Conservation (phyloP, 1,284 basidiomycete genomes). For the Pascua sp. region DNA sequence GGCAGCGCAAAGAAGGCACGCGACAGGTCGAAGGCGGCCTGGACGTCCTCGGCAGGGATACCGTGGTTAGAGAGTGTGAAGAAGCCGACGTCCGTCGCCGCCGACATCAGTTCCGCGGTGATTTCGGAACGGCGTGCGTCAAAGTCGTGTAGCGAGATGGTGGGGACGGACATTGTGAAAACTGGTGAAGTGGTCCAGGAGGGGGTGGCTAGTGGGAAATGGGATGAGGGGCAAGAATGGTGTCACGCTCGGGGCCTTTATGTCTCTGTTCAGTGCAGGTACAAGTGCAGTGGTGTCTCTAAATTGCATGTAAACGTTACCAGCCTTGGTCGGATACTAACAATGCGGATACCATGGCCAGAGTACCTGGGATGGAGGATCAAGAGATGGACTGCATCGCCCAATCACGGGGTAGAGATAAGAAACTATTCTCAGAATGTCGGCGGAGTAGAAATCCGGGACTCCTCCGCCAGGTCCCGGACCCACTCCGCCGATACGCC, state of each 20-base stretch:
- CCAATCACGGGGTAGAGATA: too few relatives aligned
- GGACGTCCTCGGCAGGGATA: slow-evolving; percentile 10
- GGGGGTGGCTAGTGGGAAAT: not conserved
- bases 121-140: slow-evolving; percentile 28
- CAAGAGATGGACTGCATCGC: too few relatives aligned
- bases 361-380: too few relatives aligned
- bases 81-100: slow-evolving; percentile 33
- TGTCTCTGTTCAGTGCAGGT: not conserved
- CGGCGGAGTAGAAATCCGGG: too few relatives aligned
- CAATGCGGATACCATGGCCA: too few relatives aligned
- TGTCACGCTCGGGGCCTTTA: not conserved
- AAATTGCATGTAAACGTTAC: too few relatives aligned
- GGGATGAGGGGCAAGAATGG: not conserved
- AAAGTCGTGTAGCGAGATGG: slow-evolving; percentile 36
- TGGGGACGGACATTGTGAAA: slow-evolving; percentile 21
- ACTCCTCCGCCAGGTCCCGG: too few relatives aligned
- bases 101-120: slow-evolving; percentile 28
- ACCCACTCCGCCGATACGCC: too few relatives aligned
- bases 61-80: slow-evolving; percentile 20
- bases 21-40: slow-evolving; percentile 11
- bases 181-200: not conserved
- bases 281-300: too few relatives aligned
- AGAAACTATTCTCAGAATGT: too few relatives aligned
- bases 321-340: too few relatives aligned
- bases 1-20: slow-evolving; percentile 14